Evolutionary conservation across 768 basidiomycete genomes (phyloP).

Genomic region (Gloeostereum incarnatum): DNA sequence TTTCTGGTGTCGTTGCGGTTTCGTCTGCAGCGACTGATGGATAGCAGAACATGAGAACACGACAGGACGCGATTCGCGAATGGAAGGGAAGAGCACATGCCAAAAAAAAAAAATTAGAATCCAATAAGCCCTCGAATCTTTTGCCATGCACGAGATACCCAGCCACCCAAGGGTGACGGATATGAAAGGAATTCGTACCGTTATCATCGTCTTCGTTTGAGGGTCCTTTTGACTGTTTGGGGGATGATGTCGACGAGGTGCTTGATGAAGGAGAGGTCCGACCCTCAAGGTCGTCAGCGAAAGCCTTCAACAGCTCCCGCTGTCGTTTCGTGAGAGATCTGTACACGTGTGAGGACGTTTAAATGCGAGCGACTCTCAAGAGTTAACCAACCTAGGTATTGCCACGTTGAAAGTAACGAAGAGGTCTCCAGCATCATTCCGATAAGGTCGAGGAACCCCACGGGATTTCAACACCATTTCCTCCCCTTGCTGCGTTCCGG

Average conservation of each 20-base stretch:
- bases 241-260: conserved; percentile 9
- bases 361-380: conserved; percentile 4
- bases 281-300: conserved; percentile 91
- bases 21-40: conserved; percentile 3
- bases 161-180: conserved; percentile 48
- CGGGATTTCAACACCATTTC: conserved; percentile 91
- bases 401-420: conserved; percentile 84
- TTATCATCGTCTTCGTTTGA: conserved; percentile 33
- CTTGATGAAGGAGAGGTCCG: conserved; percentile 15
- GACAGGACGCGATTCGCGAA: not conserved
- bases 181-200: conserved; percentile 70
- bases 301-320: conserved; percentile 80
- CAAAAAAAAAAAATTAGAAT: conserved; percentile 48
- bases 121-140: conserved; percentile 62
- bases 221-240: conserved; percentile 14
- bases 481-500: conserved; percentile 93
- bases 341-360: conserved; percentile 8
- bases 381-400: conserved; percentile 71
- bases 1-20: conserved; percentile 5
- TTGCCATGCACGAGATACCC: conserved; percentile 64
- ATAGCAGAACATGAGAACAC: conserved; percentile 1
- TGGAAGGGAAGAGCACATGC: conserved; percentile 14
- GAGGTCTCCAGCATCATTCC: conserved; percentile 63
- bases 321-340: conserved; percentile 82
- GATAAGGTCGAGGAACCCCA: conserved; percentile 61